Base-by-base conservation (phyloP, 2,329 filamentous ascomycete species). In the Metarhizium anisopliae region DNA sequence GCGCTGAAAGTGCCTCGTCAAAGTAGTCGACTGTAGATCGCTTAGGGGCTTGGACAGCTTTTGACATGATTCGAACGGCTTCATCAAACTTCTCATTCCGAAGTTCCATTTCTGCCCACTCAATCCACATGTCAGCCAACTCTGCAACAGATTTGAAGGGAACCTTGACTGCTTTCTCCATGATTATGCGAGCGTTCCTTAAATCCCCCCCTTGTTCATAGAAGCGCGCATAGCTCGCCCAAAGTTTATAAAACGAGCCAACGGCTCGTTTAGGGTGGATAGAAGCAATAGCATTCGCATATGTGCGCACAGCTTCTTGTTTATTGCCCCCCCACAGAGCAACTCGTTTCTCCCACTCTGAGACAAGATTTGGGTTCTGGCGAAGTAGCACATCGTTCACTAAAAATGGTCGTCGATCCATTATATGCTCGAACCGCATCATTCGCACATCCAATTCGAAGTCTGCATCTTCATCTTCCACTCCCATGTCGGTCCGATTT, bases 21-120 rank as follows among this genome's bases (percentile, higher is more conserved):
- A 97, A 99, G 69, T 97, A 99, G 74, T 99, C 94, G n/a, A 99
- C 91, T 2, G 85, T 95, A n/a, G 93, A 96, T 61, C 90, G 80
- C 72, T 97, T 97, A 0, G 94, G 92, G n/a, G 94, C 90, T 70
- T 96, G 92, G 5, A 94, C 93, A 18, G 94, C 94, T 71, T 96
- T 97, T 45, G 90, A 89, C 92, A 99, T 96, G 68, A 99, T 93
- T 59, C 87, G 87, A 59, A 96, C 87, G 3, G 95, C 94, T 65
- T 89, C 87, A 67, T 97, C 92, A 61, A 97, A 96, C 67, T 97
- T 95, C 66, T 97, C 92, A 65, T 91, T 91, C 51, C 94, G 87
- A 51, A 99, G 79, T 70, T 99, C 94, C 88, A 99, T 90, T 72
- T 99, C 93, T 1, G 95, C 93, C 93, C 94, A 99, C 72, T 96